Evolutionary conservation across 78 protist species (phyloP).

Genomic region (Corallochytrium limacisporum): DNA sequence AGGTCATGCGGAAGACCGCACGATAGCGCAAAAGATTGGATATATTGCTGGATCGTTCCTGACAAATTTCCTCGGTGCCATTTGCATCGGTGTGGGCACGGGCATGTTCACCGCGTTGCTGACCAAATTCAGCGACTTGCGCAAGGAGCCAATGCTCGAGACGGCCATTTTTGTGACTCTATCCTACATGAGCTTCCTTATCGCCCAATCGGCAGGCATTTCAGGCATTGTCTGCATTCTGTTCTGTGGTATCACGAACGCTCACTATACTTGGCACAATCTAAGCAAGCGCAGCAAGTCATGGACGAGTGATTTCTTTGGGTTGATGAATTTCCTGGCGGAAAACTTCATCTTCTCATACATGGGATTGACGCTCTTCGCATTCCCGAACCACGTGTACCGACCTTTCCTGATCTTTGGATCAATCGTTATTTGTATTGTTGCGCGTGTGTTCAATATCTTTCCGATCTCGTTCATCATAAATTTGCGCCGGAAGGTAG

Average conservation of each 20-base stretch:
- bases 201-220: constrained; percentile 6
- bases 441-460: background rate
- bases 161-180: background rate
- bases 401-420: background rate
- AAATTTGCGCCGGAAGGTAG: background rate
- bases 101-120: background rate
- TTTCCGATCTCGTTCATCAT: background rate
- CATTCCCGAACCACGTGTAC: background rate
- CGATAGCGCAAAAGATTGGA: no score
- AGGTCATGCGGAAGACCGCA: no score
- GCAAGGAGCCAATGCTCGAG: constrained; percentile 1
- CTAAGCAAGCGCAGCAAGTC: no score
- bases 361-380: constrained; percentile 9
- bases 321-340: constrained; percentile 26
- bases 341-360: constrained; percentile 15
- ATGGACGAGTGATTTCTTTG: no score
- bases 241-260: constrained; percentile 48
- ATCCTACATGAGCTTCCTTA: constrained; percentile 4
- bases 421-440: background rate
- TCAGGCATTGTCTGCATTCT: constrained; percentile 55
- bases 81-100: no score
- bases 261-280: constrained; percentile 7
- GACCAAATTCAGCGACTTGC: background rate
- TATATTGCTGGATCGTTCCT: constrained; percentile 2
- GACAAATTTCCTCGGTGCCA: constrained; percentile 16